phyloP scores from a whole-genome alignment of 495 filamentous ascomycete species.

The Cairneyella variabilis region DNA sequence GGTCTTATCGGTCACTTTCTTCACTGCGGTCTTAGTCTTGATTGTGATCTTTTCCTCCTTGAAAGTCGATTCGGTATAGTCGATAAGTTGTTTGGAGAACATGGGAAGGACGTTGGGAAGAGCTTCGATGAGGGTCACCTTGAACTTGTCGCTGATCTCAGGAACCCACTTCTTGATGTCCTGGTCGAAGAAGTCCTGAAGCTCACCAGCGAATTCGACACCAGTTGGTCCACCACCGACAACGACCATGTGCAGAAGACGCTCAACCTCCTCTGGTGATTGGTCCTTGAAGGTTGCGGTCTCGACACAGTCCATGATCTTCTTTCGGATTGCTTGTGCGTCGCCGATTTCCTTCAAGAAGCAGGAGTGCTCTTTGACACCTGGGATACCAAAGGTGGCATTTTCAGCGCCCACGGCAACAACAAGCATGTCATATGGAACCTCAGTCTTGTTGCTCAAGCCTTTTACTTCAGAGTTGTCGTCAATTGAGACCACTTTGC shows the following conservation, averaged over 20 bases:
- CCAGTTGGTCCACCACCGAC: constrained; percentile 97
- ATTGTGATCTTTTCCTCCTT: constrained; percentile 97
- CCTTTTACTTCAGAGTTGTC: constrained; percentile 94
- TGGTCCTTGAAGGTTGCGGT: constrained; percentile 98
- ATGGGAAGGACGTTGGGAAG: constrained; percentile 96
- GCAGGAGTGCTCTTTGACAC: constrained; percentile 91
- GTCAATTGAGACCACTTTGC: constrained; percentile 80
- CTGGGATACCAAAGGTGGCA: constrained; percentile 95
- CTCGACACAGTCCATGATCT: constrained; percentile 99
- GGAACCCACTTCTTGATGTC: constrained; percentile 98
- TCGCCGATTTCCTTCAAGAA: constrained; percentile 98
- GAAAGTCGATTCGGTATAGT: constrained; percentile 98
- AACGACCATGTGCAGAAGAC: constrained; percentile 97
- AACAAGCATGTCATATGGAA: constrained; percentile 97
- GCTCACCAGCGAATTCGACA: constrained; percentile 96
- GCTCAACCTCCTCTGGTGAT: constrained; percentile 81
- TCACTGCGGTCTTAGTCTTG: constrained; percentile 98
- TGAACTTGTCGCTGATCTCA: constrained; percentile 89
- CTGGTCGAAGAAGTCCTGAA: constrained; percentile 97
- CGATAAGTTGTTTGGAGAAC: constrained; percentile 99
- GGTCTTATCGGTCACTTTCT: constrained; percentile 90
- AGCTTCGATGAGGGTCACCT: constrained; percentile 95
- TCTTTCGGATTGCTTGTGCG: constrained; percentile 91
- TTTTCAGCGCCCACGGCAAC: constrained; percentile 97
- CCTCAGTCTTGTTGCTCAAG: constrained; percentile 74